phyloP scores from a whole-genome alignment of 2,329 filamentous ascomycete genomes.

The Pyricularia sp. region DNA sequence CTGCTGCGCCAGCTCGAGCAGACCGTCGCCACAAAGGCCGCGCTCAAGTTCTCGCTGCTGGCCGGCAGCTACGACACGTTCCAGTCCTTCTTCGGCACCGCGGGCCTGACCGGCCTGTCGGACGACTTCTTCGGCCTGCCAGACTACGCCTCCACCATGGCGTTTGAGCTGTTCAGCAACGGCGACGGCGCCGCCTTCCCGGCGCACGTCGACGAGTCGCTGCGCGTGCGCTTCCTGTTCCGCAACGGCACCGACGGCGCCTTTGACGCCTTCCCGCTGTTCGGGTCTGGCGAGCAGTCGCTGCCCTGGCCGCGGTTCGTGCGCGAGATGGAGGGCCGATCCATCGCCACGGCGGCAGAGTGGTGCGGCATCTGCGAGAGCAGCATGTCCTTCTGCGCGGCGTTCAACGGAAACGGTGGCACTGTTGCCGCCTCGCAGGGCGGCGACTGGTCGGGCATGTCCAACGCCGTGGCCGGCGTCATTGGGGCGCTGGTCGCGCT shows the following conservation, averaged over 20 bases:
- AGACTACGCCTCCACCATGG: slow-evolving; percentile 3
- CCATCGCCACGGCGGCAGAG: background rate
- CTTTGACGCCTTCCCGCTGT: background rate
- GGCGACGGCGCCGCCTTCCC: background rate
- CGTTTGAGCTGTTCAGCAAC: slow-evolving; percentile 2
- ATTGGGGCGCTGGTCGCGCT: background rate
- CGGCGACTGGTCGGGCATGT: background rate
- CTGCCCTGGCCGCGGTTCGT: background rate
- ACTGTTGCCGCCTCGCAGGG: background rate
- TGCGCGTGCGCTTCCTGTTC: slow-evolving; percentile 3
- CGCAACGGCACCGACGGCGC: slow-evolving; percentile 3
- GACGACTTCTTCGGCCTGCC: slow-evolving; percentile 5
- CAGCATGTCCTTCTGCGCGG: background rate
- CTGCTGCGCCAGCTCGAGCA: background rate
- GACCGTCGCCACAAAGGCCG: background rate
- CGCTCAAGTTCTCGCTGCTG: slow-evolving; percentile 3
- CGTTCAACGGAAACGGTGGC: background rate
- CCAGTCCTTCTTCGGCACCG: background rate
- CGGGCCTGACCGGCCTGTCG: background rate
- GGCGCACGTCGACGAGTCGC: background rate
- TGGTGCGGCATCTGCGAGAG: slow-evolving; percentile 1
- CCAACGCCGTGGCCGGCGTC: slow-evolving; percentile 2
- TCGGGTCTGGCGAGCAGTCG: background rate
- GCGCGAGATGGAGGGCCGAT: background rate
- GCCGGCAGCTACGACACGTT: slow-evolving; percentile 4